Evolutionary conservation across 495 filamentous ascomycete species (phyloP), one percentile per base, ranked within the genome.

Genomic region (Sordaria brevicollis): DNA sequence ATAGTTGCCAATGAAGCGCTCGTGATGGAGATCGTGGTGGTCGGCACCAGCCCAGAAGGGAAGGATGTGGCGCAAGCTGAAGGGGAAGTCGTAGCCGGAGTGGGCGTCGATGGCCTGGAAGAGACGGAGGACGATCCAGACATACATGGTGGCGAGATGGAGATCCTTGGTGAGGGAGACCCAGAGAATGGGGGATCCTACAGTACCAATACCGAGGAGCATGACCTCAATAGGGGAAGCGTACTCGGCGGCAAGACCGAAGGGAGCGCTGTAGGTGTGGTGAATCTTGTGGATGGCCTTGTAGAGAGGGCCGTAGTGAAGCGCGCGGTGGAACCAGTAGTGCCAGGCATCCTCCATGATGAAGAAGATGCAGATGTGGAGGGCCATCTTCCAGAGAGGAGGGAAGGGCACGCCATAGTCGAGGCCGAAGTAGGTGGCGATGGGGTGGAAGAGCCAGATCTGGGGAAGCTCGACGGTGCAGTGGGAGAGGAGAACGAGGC

Each of bases 401-500:
- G 95, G 95, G 85, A 99, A 99, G 8, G 96, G 95, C 65, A 97
- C 91, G 65, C 89, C 88, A 69, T 92, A 97, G 21, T 88, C 84
- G 77, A 99, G 90, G 74, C 96, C 96, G 79, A 93, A 93, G 79
- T 87, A 96, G 77, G 93, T 91, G 38, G 94, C 94, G 87, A 98
- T 90, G n/a, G 95, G 95, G 82, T 99, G 95, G 86, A 99, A 99
- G 69, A 97, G 87, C 95, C 95, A 99, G 76, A 99, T 99, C 80
- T 98, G 96, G 49, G 95, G 94, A 4, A 99, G 85, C 79, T 99
- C 95, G 73, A 98, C 95, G 57, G 95, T 98, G 81, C 97, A 95
- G 80, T 99, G 95, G 75, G 87, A 90, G 68, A 99, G 83, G 65
- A 99, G 89, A 41, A 99, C 95, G 71, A 97, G 87, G 71, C 87